Base-by-base conservation (phyloP, 1,139 yeast species). In the Pichia kudriavzevii region DNA sequence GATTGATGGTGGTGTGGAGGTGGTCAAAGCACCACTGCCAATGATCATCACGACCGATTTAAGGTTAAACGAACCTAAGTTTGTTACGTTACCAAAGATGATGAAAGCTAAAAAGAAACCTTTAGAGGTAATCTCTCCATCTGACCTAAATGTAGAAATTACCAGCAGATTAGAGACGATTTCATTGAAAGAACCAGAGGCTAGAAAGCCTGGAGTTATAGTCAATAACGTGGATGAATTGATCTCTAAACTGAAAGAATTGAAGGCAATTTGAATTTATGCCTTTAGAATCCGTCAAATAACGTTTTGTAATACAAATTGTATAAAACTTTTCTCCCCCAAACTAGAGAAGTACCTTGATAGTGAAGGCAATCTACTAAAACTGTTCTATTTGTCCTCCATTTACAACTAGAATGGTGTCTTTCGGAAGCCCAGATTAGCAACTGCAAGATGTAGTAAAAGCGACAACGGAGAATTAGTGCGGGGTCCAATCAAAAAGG, bases 91-190 rank as follows among this genome's bases (percentile, higher is more conserved):
- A 54, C 96, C 95, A 39, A 91, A 88, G 58, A 75, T 87, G 63
- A 91, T 91, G 98, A 91, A 91, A 68, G 98, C 97, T 38, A 91
- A 91, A 69, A 88, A 88, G 75, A 87, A 85, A 69, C 95, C 95
- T 7, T 68, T 88, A 58, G 81, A 74, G 48, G 79, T 76, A 49
- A 59, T 81, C 47, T 75, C 72, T 55, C 66, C 82, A 13, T 64
- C 66, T n/a, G 94, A 83, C 49, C 72, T 83, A 43, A 84, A 78
- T 18, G 67, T 85, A 22, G 84, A 79, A 34, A 56, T 76, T 14
- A 58, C 72, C 22, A 70, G 72, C 32, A 73, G 94, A 51, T 63
- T 88, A 41, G 77, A 84, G 55, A 68, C 78, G 4, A 55, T 85
- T 43, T 75, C 78, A 53, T 79, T 91, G 24, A 77, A 77, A 48